Conservation (phyloP, 345 rosid genomes). For the Cardamine chenopodiifolia region DNA sequence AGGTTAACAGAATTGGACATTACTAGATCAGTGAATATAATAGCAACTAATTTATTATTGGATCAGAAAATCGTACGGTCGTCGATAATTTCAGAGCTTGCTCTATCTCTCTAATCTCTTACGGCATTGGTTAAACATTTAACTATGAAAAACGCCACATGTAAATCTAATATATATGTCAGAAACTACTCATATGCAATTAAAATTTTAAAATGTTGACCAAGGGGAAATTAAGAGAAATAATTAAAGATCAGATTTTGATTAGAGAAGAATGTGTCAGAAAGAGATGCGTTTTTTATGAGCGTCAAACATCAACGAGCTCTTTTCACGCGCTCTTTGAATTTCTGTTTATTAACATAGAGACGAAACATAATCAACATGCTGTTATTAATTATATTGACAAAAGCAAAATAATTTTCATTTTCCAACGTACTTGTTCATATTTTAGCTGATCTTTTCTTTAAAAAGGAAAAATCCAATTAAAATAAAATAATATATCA, state of each 20-base stretch:
- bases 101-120: background rate
- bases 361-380: constrained; percentile 8
- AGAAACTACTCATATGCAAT: background rate
- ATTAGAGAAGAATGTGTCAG: constrained; percentile 30
- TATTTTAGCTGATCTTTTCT: too few species aligned
- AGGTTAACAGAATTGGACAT: constrained; percentile 4
- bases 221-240: background rate
- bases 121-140: background rate
- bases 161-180: background rate
- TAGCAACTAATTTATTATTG: background rate
- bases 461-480: too few species aligned
- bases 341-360: background rate
- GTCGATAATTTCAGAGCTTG: constrained; percentile 3
- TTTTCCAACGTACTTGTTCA: too few species aligned
- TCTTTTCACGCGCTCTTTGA: constrained; percentile 30
- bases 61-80: constrained; percentile 6
- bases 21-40: constrained; percentile 2
- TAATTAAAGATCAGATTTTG: background rate
- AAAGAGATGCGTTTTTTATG: constrained; percentile 35
- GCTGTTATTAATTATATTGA: background rate
- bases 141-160: background rate
- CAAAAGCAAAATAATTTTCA: too few species aligned
- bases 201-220: constrained; percentile 24
- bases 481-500: too few species aligned
- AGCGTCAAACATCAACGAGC: constrained; percentile 22